Evolutionary conservation across 148 eudicot species (phyloP), one percentile per base, ranked within the genome.

Genomic region (Rhododendron vialii): DNA sequence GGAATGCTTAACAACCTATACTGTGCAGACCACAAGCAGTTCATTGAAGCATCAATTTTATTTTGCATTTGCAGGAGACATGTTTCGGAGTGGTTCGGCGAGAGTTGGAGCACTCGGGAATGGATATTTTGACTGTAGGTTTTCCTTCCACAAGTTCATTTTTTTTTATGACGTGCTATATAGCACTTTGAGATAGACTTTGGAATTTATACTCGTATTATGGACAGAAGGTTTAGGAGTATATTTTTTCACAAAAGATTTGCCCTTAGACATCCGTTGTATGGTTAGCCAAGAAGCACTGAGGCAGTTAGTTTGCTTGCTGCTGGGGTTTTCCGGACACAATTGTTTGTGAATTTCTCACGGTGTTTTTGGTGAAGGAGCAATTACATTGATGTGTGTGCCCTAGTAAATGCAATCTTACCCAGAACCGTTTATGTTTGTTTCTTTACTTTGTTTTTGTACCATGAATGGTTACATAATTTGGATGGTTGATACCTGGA

Each of bases 61-160:
- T n/a, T 33, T 57, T 69, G 78, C 36, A 36, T n/a, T 86, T 87
- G 80, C 94, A 96, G 98, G 99, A 97, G 36, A 86, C 96, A 8
- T 97, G 99, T 86, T 93, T 88, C 81, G 91, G 90, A 28, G 87
- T 85, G 43, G 89, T 95, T 82, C 93, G 98, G 90, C 91, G 99
- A 18, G 99, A 97, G 83, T 67, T 94, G 59, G 94, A 93, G 82
- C 94, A 93, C 74, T 92, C 93, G 13, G 88, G 82, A 0, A 90
- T 88, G 61, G 94, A 95, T 50, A 88, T 95, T 83, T 73, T 90
- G 33, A 86, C 89, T 75, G 98, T 95, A 84, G 80, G 87, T 38
- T 78, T 47, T 47, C 26, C 35, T 78, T 26, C 30, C 30, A 15
- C 7, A 47, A 55, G 3, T 78, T 24, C 38, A 28, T 11, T 78